Evolutionary conservation across 129 eudicot species (phyloP).

Genomic region (Artemisia annua): DNA sequence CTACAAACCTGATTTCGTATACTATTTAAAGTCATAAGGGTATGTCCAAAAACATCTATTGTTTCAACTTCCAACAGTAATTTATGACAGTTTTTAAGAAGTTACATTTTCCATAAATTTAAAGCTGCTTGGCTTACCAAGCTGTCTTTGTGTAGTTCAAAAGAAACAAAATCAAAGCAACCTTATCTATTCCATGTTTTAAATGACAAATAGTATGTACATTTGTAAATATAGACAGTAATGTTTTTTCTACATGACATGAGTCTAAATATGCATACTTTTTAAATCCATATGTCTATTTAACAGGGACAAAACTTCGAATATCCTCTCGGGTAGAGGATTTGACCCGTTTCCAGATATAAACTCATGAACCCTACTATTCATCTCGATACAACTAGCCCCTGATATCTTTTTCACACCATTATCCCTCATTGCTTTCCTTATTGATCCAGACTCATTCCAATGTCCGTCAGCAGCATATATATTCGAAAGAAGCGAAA

Average conservation of each 20-base stretch:
- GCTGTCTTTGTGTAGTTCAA: no score
- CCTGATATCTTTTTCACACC: constrained; percentile 44
- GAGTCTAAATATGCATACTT: constrained; percentile 8
- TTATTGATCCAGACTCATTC: constrained; percentile 36
- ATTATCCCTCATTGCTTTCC: constrained; percentile 43
- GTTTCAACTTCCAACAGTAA: no score
- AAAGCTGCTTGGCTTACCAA: no score
- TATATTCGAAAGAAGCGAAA: constrained; percentile 40
- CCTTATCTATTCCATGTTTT: not conserved
- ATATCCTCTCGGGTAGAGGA: constrained; percentile 35
- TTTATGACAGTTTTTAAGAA: no score
- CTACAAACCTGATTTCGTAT: no score
- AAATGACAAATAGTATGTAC: not conserved
- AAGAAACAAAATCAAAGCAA: no score
- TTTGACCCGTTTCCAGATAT: constrained; percentile 35
- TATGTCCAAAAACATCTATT: no score
- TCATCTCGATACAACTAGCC: constrained; percentile 41
- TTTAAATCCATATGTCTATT: constrained; percentile 25
- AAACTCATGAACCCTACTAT: constrained; percentile 44
- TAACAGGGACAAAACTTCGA: constrained; percentile 30
- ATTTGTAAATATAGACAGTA: not conserved
- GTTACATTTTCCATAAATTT: no score
- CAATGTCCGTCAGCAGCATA: constrained; percentile 40
- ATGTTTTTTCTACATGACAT: constrained; percentile 10
- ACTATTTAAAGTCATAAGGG: no score